Conservation (phyloP, 306 rosid species). For the Macrotyloma uniflorum region DNA sequence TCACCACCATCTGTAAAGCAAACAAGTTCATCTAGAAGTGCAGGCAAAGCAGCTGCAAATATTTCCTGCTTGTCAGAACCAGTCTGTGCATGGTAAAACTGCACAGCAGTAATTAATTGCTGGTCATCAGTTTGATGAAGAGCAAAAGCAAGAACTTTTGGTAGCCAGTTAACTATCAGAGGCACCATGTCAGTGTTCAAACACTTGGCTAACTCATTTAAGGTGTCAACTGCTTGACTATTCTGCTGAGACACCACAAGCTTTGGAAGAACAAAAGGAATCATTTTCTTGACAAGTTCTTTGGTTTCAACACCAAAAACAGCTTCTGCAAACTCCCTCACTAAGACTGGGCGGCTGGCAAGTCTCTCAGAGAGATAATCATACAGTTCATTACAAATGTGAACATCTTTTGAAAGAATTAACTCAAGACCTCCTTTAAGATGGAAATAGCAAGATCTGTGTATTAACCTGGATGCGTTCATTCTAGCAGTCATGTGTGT, state of each 20-base stretch:
- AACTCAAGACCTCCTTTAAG: constrained; percentile 69
- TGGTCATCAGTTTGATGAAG: constrained; percentile 73
- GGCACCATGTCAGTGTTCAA: constrained; percentile 70
- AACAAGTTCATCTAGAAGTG: constrained; percentile 84
- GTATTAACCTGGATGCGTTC: constrained; percentile 83
- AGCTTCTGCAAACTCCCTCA: constrained; percentile 89
- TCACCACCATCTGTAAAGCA: constrained; percentile 82
- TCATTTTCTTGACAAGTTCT: constrained; percentile 74
- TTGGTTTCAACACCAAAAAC: constrained; percentile 79
- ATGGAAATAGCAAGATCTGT: constrained; percentile 73
- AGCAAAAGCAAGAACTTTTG: constrained; percentile 95
- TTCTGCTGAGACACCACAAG: constrained; percentile 83
- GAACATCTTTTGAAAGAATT: constrained; percentile 70
- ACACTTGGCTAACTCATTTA: constrained; percentile 75
- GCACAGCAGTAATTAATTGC: constrained; percentile 67
- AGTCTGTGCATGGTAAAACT: constrained; percentile 75
- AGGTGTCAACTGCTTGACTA: constrained; percentile 70
- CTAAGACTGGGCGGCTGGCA: constrained; percentile 65
- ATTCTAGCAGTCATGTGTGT: constrained; percentile 69
- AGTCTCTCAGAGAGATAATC: constrained; percentile 76
- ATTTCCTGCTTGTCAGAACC: constrained; percentile 81
- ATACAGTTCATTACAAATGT: constrained; percentile 72
- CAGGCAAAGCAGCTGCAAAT: constrained; percentile 84
- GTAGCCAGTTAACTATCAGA: constrained; percentile 72
- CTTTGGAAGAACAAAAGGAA: constrained; percentile 94